These are phyloP conservation scores for Coemansia biformis DNA, from an alignment of 192 early-diverging fungal species.

Conservation along the genomic window DNA sequence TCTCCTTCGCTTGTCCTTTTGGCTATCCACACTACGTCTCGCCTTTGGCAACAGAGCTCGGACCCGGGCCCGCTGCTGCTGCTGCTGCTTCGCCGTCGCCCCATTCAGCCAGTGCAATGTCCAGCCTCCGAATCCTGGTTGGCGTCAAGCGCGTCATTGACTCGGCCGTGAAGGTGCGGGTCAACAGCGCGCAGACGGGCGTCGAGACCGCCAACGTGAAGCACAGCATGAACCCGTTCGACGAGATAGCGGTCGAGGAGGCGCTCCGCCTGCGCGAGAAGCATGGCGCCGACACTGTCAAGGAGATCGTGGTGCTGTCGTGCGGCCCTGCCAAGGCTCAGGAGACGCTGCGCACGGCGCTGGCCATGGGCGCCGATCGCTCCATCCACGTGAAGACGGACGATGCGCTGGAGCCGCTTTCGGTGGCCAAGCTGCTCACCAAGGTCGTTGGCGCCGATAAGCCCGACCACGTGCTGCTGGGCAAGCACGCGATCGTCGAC, in stretches of 20 bases:
- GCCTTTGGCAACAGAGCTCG: no score
- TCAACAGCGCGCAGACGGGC: slow-evolving; percentile 75
- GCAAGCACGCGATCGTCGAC: slow-evolving; percentile 99
- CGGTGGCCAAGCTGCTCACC: slow-evolving; percentile 90
- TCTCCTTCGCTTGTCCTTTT: no score
- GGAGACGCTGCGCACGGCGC: slow-evolving; percentile 90
- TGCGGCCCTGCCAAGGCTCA: slow-evolving; percentile 83
- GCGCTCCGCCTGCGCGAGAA: slow-evolving; percentile 91
- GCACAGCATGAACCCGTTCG: slow-evolving; percentile 99
- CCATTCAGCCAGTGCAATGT: no score
- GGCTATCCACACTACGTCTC: no score
- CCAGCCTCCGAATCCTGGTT: slow-evolving; percentile 74
- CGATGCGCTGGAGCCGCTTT: slow-evolving; percentile 76
- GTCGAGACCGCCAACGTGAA: slow-evolving; percentile 91
- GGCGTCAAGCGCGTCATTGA: slow-evolving; percentile 96
- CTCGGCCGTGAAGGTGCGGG: slow-evolving; percentile 97
- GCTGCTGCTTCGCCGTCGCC: no score
- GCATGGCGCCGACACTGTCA: slow-evolving; percentile 54
- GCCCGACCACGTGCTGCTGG: slow-evolving; percentile 89
- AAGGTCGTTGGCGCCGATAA: slow-evolving; percentile 85
- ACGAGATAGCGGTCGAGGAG: slow-evolving; percentile 98
- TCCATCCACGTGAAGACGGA: slow-evolving; percentile 88
- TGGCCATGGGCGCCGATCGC: slow-evolving; percentile 97
- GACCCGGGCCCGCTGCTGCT: no score
- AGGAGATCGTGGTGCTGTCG: slow-evolving; percentile 83